Conservation (phyloP, 2,329 filamentous ascomycete genomes). For the Aspergillus neoniger region DNA sequence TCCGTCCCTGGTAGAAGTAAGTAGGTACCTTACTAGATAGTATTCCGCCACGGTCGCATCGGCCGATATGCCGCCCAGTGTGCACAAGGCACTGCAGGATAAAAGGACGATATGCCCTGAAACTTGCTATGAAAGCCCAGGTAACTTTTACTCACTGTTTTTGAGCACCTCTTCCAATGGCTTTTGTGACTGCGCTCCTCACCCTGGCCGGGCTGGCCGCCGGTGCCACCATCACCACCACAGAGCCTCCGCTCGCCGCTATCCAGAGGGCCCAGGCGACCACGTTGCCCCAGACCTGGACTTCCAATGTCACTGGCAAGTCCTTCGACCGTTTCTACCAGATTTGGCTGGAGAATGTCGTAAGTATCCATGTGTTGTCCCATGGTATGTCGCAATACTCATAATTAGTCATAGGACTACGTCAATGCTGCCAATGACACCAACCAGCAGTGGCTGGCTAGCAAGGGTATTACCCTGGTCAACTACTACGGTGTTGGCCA, state of each 20-base stretch:
- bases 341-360: slow-evolving; percentile 77
- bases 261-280: slow-evolving; percentile 5
- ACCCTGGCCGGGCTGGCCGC: slow-evolving; percentile 2
- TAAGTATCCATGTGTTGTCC: slow-evolving; percentile 29
- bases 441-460: slow-evolving; percentile 31
- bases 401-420: slow-evolving; percentile 48
- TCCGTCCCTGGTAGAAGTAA: too few relatives aligned
- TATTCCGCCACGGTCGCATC: not conserved
- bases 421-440: slow-evolving; percentile 63
- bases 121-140: not conserved
- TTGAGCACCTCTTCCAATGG: not conserved
- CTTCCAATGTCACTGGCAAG: slow-evolving; percentile 16
- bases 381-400: not conserved
- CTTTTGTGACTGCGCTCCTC: not conserved
- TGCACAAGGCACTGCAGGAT: not conserved
- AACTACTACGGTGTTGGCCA: slow-evolving; percentile 66
- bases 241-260: not conserved
- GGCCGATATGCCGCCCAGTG: not conserved
- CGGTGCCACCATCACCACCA: slow-evolving; percentile 8
- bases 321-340: slow-evolving; percentile 62
- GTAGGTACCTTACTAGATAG: too few relatives aligned
- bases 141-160: not conserved
- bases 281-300: slow-evolving; percentile 4
- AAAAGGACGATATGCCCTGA: not conserved
- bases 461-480: slow-evolving; percentile 60